Evolutionary conservation across 2,329 filamentous ascomycete species (phyloP).

Genomic region (Talaromyces sp.): DNA sequence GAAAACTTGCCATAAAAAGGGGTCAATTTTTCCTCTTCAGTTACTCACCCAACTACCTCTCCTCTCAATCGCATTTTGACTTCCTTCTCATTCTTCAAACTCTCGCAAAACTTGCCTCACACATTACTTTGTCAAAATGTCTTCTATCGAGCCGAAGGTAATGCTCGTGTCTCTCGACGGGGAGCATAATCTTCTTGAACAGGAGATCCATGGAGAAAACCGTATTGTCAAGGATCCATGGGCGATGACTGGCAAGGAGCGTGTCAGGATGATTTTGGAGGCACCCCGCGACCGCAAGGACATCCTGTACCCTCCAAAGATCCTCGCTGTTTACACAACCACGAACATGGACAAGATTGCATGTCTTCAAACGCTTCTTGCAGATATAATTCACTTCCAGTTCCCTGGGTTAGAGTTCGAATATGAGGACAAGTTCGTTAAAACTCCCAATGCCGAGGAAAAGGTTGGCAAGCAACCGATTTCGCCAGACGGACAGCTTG

Average conservation of each 20-base stretch:
- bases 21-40: background rate
- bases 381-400: background rate
- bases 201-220: background rate
- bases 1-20: background rate
- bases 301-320: background rate
- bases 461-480: background rate
- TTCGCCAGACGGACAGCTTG: background rate
- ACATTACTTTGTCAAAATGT: background rate
- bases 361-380: background rate
- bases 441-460: background rate
- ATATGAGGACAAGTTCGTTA: background rate
- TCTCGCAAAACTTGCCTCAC: background rate
- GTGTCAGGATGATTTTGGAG: background rate
- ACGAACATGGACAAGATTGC: background rate
- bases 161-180: background rate
- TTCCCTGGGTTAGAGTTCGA: background rate
- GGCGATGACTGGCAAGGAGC: background rate
- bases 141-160: no score
- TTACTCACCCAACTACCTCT: background rate
- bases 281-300: background rate
- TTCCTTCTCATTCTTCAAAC: background rate
- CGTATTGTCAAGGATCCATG: background rate
- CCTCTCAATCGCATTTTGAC: background rate
- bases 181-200: background rate
- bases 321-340: background rate